Conservation (phyloP, 2,329 filamentous ascomycete genomes). For the Phyllosticta capitalensis region DNA sequence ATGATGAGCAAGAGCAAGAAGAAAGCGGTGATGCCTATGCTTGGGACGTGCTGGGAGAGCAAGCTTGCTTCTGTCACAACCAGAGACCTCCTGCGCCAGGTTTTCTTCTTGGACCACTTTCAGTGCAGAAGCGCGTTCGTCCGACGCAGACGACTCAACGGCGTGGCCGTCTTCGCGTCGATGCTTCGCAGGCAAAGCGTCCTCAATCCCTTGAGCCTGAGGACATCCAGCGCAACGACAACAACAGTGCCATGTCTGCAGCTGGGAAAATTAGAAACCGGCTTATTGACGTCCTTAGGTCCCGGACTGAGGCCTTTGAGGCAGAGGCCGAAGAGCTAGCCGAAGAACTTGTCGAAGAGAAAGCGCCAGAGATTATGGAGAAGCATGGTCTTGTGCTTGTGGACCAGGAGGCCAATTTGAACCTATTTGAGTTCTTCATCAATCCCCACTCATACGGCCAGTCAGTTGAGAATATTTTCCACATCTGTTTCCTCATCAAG, state of each 20-base stretch:
- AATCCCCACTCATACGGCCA: constrained; percentile 89
- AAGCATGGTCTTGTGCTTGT: constrained; percentile 50
- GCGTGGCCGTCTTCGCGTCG: constrained; percentile 50
- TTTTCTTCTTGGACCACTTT: constrained; percentile 81
- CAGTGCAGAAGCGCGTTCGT: constrained; percentile 74
- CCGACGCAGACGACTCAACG: constrained; percentile 55
- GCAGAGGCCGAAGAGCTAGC: constrained; percentile 30
- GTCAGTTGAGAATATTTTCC: constrained; percentile 94
- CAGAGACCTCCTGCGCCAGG: constrained; percentile 66
- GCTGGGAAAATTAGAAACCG: constrained; percentile 64
- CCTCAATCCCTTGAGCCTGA: constrained; percentile 44
- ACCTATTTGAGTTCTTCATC: constrained; percentile 77
- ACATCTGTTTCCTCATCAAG: constrained; percentile 85
- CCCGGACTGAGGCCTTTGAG: constrained; percentile 32
- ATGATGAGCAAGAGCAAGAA: constrained; percentile 51
- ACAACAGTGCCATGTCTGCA: constrained; percentile 67
- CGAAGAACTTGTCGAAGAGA: constrained; percentile 27
- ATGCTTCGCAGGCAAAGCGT: constrained; percentile 6
- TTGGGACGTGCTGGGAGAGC: constrained; percentile 74
- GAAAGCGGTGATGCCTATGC: constrained; percentile 70
- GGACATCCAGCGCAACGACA: constrained; percentile 65
- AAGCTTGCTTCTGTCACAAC: constrained; percentile 64
- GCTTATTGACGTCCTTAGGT: constrained; percentile 38
- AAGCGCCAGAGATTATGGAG: constrained; percentile 47
- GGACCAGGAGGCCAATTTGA: constrained; percentile 52